Base-by-base conservation (phyloP, 164 flowering plant genomes). In the Euptelea pleiosperma region DNA sequence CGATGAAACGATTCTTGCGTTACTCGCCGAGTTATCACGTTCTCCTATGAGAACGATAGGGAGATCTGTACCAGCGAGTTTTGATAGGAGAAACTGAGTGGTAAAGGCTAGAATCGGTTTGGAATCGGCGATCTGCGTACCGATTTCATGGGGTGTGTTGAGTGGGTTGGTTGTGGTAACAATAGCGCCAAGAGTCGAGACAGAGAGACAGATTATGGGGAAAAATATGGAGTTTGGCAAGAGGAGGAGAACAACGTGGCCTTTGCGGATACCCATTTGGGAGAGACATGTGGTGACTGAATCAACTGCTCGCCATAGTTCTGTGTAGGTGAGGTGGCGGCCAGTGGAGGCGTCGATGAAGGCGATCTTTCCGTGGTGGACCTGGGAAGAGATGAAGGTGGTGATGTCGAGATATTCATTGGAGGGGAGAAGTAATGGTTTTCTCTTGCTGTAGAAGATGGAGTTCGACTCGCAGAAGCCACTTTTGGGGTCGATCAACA, bases 121-220 rank as follows among this genome's bases (percentile, higher is more conserved):
- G 9, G 98, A 92, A 58, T 92, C 93, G 55, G 77, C 60, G 62
- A 81, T 71, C 49, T 92, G 96, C 45, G 82, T 82, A 25, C 69
- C 62, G 72, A 92, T 89, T 63, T 92, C 96, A 3, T 41, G 51
- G 2, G 72, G 11, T 6, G 98, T 92, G 81, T 92, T 89, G 73
- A 89, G 83, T 4, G 98, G 98, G 57, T 92, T 92, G 39, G 89
- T 74, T 58, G 96, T 89, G 75, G 98, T 89, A 72, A 89, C 71
- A 24, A 92, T 36, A 53, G 91, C 96, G 35, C 98, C 98, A 65
- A 92, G 78, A 8, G 93, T 82, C 82, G 89, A 66, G 29, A 82
- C 86, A 60, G 93, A 51, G 58, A 89, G 82, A 70, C 88, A 85
- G 48, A 85, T 71, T 42, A 89, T 45, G 35, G 96, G 91, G 74